These are phyloP conservation scores for Blastobotrys capitulatus DNA, from an alignment of 1,139 yeast species.

Conservation along the genomic window DNA sequence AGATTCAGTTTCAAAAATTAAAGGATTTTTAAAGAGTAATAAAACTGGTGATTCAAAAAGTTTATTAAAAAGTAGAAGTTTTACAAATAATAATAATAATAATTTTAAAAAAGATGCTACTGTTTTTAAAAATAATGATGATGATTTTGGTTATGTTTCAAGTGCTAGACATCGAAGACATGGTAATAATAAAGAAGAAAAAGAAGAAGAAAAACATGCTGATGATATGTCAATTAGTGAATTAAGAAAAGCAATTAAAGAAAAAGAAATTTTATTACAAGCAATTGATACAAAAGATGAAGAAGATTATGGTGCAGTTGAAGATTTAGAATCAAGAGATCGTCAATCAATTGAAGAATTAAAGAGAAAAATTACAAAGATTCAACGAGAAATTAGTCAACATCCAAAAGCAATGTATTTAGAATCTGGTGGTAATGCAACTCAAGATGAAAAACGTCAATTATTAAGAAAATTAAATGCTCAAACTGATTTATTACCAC, in stretches of 20 bases:
- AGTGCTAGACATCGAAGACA: slow-evolving; percentile 53
- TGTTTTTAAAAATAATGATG: slow-evolving; percentile 56
- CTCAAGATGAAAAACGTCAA: slow-evolving; percentile 38
- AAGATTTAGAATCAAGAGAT: slow-evolving; percentile 40
- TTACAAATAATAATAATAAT: slow-evolving; percentile 29
- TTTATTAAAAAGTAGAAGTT: slow-evolving; percentile 26
- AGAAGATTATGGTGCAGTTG: slow-evolving; percentile 45
- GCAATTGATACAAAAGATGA: slow-evolving; percentile 70
- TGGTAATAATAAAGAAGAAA: not conserved
- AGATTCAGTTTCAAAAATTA: slow-evolving; percentile 47
- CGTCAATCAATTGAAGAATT: slow-evolving; percentile 54
- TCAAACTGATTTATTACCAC: slow-evolving; percentile 66
- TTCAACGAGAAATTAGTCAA: slow-evolving; percentile 45
- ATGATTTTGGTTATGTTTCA: slow-evolving; percentile 63
- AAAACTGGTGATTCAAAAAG: slow-evolving; percentile 20
- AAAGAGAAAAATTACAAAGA: slow-evolving; percentile 53
- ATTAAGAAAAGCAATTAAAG: slow-evolving; percentile 58
- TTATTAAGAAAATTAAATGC: slow-evolving; percentile 47
- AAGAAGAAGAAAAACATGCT: slow-evolving; percentile 7
- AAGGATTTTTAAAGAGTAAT: slow-evolving; percentile 36
- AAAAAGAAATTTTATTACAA: slow-evolving; percentile 62
- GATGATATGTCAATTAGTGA: slow-evolving; percentile 38
- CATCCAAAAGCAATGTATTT: slow-evolving; percentile 29
- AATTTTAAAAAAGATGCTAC: slow-evolving; percentile 43
- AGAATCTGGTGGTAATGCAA: slow-evolving; percentile 28